Evolutionary conservation across 805 yeast genomes (phyloP).

Genomic region (Peterozyma xylosa): DNA sequence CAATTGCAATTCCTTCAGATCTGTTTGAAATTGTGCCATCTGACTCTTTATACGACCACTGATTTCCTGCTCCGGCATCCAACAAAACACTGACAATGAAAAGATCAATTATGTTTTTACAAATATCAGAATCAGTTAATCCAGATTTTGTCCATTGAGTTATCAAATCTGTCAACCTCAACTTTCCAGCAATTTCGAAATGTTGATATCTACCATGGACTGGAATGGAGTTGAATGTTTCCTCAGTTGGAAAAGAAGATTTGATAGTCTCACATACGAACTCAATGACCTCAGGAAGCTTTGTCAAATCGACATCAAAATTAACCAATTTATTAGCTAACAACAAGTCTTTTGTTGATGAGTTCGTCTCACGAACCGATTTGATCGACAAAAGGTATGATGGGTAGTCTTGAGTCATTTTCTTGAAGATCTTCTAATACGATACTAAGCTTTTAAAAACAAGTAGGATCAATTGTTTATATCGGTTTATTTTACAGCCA

Average conservation of each 20-base stretch:
- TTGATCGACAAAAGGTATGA: slow-evolving; percentile 37
- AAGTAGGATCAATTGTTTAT: too few relatives aligned
- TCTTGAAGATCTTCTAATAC: background rate
- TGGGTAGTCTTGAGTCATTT: slow-evolving; percentile 6
- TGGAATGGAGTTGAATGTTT: slow-evolving; percentile 37
- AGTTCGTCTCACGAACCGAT: slow-evolving; percentile 48
- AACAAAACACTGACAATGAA: slow-evolving; percentile 53
- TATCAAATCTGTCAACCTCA: slow-evolving; percentile 37
- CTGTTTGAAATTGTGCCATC: slow-evolving; percentile 27
- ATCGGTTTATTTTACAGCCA: too few relatives aligned
- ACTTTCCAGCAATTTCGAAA: slow-evolving; percentile 41
- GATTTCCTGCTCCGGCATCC: slow-evolving; percentile 65
- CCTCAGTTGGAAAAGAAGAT: slow-evolving; percentile 35
- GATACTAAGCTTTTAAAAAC: too few relatives aligned
- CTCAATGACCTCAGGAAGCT: slow-evolving; percentile 33
- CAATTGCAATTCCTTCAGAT: slow-evolving; percentile 62
- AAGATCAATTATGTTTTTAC: slow-evolving; percentile 47
- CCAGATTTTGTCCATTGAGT: slow-evolving; percentile 22
- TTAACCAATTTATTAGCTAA: slow-evolving; percentile 27
- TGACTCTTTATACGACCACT: slow-evolving; percentile 42
- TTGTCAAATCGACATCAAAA: slow-evolving; percentile 36
- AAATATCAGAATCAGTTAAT: slow-evolving; percentile 30
- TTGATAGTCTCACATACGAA: slow-evolving; percentile 37
- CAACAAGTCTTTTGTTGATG: slow-evolving; percentile 33
- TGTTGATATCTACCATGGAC: slow-evolving; percentile 69